Base-by-base conservation (phyloP, 176 grass and related monocot genomes). In the Aegilops speltoides region DNA sequence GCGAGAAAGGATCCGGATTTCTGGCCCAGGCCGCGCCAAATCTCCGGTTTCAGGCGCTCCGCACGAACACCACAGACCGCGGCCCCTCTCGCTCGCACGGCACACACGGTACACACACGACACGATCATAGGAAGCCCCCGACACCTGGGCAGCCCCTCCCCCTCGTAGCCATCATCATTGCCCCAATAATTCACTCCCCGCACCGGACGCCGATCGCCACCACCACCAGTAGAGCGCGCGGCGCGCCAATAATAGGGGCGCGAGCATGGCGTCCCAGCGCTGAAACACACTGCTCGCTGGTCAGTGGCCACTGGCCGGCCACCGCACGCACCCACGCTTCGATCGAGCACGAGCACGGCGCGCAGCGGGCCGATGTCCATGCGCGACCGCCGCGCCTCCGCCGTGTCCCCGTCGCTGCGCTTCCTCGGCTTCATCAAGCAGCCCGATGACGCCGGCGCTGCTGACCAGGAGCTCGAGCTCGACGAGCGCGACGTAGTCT, bases 401-500 rank as follows among this genome's bases (percentile, higher is more conserved):
- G 48, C 81, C 73, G 71, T 86, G 33, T 84, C 90, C 40, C 87
- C 86, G 68, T 92, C 96, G 3, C 87, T 94, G 2, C 96, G 96
- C 64, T 89, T 95, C 81, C 88, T 98, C 80, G 87, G 93, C 38
- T 76, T 90, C 74, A 80, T 93, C 19, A 95, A 95, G 57, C 93
- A 95, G 60, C 91, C 93, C 2, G 93, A 82, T 40, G 70, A 33
- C 36, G 29, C 62, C 22, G 40, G 84, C 54, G 32, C 32, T 33
- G 65, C 34, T 13, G 72, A 68, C 54, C 62, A 82, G n/a, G 82
- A 86, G 62, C 91, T 94, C 29, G 94, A 97, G 92, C 86, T 97
- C 52, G 94, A 97, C 65, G 94, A 97, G 83, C 89, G 72, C 81
- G 94, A 97, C 83, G 90, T 97, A 28, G 90, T 97, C 45, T 97